Conservation (phyloP, 2,329 filamentous ascomycete genomes). For the Gremmenia infestans region DNA sequence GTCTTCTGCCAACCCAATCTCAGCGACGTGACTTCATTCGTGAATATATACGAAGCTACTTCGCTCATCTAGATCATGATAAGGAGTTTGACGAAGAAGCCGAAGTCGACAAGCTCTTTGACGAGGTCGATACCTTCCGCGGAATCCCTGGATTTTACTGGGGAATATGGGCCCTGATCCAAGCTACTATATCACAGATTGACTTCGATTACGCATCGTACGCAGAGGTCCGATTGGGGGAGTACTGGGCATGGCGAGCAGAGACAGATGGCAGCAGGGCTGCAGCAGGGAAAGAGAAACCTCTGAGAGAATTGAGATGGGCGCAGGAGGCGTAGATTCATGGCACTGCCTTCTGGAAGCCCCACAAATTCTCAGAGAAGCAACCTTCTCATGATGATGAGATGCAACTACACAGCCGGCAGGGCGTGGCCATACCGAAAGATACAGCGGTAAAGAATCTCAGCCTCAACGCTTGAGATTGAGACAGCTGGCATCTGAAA, state of each 20-base stretch:
- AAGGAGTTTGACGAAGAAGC: slow-evolving; percentile 45
- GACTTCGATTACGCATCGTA: slow-evolving; percentile 96
- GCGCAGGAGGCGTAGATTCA: slow-evolving; percentile 24
- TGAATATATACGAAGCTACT: slow-evolving; percentile 78
- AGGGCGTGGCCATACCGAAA: too few relatives aligned
- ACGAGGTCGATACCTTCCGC: slow-evolving; percentile 81
- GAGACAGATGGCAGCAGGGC: slow-evolving; percentile 61
- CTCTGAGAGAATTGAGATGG: slow-evolving; percentile 78
- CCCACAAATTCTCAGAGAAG: too few relatives aligned
- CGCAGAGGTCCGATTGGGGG: slow-evolving; percentile 76
- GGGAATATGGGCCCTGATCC: slow-evolving; percentile 95
- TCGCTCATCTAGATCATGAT: slow-evolving; percentile 42
- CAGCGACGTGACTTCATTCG: slow-evolving; percentile 76
- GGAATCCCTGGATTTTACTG: slow-evolving; percentile 85
- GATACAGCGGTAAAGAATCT: too few relatives aligned
- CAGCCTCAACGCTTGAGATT: too few relatives aligned
- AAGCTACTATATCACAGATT: slow-evolving; percentile 89
- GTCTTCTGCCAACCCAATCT: slow-evolving; percentile 69
- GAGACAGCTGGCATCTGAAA: too few relatives aligned
- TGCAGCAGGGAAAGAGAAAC: slow-evolving; percentile 51
- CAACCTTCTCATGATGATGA: neutral
- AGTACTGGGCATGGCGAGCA: slow-evolving; percentile 90
- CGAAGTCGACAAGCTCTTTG: slow-evolving; percentile 64
- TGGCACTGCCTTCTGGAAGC: too few relatives aligned
- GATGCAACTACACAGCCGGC: too few relatives aligned